These are phyloP conservation scores for Tagetes erecta DNA, from an alignment of 129 eudicot species.

Conservation along the genomic window DNA sequence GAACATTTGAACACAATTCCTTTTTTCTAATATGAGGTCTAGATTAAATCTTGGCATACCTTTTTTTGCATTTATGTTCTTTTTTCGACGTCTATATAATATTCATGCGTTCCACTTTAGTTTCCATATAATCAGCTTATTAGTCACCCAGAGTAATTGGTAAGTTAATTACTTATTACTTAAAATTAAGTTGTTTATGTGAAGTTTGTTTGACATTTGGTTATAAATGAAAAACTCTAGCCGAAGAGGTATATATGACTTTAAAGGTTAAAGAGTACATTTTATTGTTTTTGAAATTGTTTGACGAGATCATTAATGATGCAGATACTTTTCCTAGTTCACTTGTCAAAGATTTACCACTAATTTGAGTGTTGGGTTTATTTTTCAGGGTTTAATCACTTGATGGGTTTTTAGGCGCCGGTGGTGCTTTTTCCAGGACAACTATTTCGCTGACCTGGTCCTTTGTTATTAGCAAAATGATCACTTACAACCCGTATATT, in stretches of 20 bases:
- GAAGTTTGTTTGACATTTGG: not conserved
- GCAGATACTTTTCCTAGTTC: not conserved
- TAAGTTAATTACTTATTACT: not conserved
- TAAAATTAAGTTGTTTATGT: not conserved
- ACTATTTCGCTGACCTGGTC: not conserved
- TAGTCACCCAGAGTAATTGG: not conserved
- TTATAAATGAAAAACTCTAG: not conserved
- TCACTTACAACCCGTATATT: not conserved
- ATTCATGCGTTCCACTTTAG: not conserved
- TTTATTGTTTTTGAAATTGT: not conserved
- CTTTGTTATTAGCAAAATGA: not conserved
- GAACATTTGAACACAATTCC: not conserved
- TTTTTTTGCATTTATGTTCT: not conserved
- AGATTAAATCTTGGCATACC: not conserved
- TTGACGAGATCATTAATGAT: not conserved
- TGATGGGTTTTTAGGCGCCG: not conserved
- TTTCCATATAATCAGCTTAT: not conserved
- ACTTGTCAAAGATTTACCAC: not conserved
- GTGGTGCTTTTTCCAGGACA: conserved; percentile 4
- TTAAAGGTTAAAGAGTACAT: not conserved
- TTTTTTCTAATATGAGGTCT: not conserved
- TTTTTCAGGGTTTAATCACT: conserved; percentile 14
- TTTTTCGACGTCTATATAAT: not conserved
- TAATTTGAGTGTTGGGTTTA: conserved; percentile 1
- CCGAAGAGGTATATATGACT: not conserved